Evolutionary conservation across 2,329 filamentous ascomycete species (phyloP), one percentile per base, ranked within the genome.

Genomic region (Penicillium paneum): DNA sequence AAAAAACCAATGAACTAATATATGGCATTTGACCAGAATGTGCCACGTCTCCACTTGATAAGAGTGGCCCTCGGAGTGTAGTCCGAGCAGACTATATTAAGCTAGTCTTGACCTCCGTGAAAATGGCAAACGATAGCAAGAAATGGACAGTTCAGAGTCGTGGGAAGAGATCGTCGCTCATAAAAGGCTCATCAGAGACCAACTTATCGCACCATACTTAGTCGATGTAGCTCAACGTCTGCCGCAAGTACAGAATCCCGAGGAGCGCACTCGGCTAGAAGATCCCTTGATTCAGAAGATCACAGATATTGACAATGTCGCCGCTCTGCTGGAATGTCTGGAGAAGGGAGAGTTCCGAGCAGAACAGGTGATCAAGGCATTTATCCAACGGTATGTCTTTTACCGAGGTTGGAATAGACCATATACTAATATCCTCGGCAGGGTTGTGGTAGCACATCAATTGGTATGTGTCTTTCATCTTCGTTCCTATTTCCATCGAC

Each of bases 321-420:
- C 52, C 2, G 12, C 24, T 15, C 39, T 74, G 13, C 39, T 67
- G 0, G 53, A 62, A 5, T 38, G 46, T 3, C 46, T 71, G 7
- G 52, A 58, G 35, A 54, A 52, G 10, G 66, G 67, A 4, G 60
- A 64, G 29, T 64, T 66, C 13, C 66, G 54, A 3, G 71, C 67
- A 6, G 66, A 70, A 39, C 59, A 68, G 21, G 68, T 72, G 8
- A 55, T 54, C 21, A 50, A 40, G 21, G 67, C 63, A 28, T 74
- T 71, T 58, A 71, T 74, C 42, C 61, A 61, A 62, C 69, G 71
- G 71, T 73, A 62, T 24, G 38, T 43, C 24, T 12, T 17, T 8
- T 3, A 26, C 5, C 26, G 21, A 13, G 13, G 12, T 28, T n/a
- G 26, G 21, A 19, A 19, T 13, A 47, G 59, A 19, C 13, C 31